Percentiles rank a stretch among this genome's conserved stretches.
phyloP scores from a whole-genome alignment of 2,329 filamentous ascomycete genomes.

The Beauveria pseudobassiana region DNA sequence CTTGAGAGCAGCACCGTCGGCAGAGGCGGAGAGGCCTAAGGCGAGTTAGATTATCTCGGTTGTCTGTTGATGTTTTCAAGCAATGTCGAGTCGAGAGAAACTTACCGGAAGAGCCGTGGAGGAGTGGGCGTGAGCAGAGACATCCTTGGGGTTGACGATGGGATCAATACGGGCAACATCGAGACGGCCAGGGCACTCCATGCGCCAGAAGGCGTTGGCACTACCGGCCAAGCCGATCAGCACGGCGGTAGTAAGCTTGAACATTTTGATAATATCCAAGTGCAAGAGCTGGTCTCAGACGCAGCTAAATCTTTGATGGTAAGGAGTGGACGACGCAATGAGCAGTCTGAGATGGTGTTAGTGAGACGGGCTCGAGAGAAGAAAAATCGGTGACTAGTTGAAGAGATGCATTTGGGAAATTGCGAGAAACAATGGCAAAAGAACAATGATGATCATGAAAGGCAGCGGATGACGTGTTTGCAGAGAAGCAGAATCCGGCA shows the following conservation, averaged over 20 bases:
- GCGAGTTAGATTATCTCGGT: neutral
- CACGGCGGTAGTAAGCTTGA: slow-evolving; percentile 25
- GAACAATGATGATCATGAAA: slow-evolving; percentile 2
- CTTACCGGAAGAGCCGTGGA: slow-evolving; percentile 72
- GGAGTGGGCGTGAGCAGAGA: slow-evolving; percentile 64
- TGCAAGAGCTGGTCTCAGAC: slow-evolving; percentile 14
- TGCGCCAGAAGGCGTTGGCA: slow-evolving; percentile 74
- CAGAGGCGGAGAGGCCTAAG: slow-evolving; percentile 56
- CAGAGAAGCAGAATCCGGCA: neutral
- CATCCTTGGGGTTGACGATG: slow-evolving; percentile 53
- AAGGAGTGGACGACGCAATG: slow-evolving; percentile 30
- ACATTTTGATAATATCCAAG: slow-evolving; percentile 25
- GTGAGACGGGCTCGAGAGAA: neutral
- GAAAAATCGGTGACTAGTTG: neutral
- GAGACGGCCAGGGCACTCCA: slow-evolving; percentile 68
- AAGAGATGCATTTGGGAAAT: neutral
- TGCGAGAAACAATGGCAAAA: slow-evolving; percentile 6
- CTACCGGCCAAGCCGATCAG: slow-evolving; percentile 28
- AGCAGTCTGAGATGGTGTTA: slow-evolving; percentile 22
- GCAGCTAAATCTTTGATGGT: slow-evolving; percentile 4
- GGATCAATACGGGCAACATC: slow-evolving; percentile 72
- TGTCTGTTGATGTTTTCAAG: neutral
- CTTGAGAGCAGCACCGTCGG: slow-evolving; percentile 50
- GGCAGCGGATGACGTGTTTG: slow-evolving; percentile 8
- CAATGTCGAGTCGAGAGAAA: slow-evolving; percentile 15